Conservation (phyloP, 306 rosid species). For the Begonia peltatifolia region DNA sequence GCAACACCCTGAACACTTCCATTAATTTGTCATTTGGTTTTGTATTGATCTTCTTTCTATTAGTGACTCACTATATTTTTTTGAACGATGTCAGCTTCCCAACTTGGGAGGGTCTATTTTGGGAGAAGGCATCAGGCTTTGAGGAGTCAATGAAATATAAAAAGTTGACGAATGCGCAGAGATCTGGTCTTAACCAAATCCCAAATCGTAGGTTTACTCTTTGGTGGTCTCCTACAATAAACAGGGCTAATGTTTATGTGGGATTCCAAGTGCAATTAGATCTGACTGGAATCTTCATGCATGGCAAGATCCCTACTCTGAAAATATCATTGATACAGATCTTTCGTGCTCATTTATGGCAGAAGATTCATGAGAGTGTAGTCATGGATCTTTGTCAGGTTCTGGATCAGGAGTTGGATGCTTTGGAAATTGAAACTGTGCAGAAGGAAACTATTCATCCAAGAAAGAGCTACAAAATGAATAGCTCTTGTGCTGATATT, state of each 20-base stretch:
- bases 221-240: slow-evolving; percentile 99
- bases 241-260: slow-evolving; percentile 95
- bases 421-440: slow-evolving; percentile 94
- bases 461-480: slow-evolving; percentile 97
- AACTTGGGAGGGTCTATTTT: slow-evolving; percentile 97
- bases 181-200: slow-evolving; percentile 99
- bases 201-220: slow-evolving; percentile 98
- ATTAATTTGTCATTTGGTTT: not conserved
- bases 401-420: slow-evolving; percentile 97
- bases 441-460: slow-evolving; percentile 99
- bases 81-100: slow-evolving; percentile 43
- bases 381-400: slow-evolving; percentile 99
- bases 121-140: slow-evolving; percentile 99
- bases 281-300: slow-evolving; percentile 98
- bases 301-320: slow-evolving; percentile 95
- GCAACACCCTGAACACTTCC: no score
- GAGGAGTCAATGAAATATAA: slow-evolving; percentile 99
- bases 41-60: not conserved
- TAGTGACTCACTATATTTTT: not conserved
- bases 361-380: slow-evolving; percentile 98
- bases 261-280: slow-evolving; percentile 99
- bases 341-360: slow-evolving; percentile 99
- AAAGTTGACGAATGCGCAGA: slow-evolving; percentile 97
- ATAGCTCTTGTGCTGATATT: slow-evolving; percentile 95
- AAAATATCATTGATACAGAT: slow-evolving; percentile 95